These are phyloP conservation scores for Epichloe amarillans DNA, from an alignment of 2,329 filamentous ascomycete species.

Conservation along the genomic window DNA sequence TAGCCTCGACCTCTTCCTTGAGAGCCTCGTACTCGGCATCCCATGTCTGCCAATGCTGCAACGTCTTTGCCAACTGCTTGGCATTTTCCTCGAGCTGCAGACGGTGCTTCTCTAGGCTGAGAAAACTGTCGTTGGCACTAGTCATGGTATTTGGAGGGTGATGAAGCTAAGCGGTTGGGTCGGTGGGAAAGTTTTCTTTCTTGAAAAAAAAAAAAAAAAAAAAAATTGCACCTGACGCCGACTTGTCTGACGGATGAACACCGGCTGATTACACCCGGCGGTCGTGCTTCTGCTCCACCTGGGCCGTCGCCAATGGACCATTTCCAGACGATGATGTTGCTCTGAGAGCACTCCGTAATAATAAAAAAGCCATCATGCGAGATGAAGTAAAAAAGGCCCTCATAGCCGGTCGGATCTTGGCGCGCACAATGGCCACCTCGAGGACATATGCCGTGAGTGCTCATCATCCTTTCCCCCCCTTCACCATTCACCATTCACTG, in stretches of 20 bases:
- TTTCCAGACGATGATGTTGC: no score
- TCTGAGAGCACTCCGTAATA: neutral
- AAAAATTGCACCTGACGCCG: neutral
- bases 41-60: constrained; percentile 82
- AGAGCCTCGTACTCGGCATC: constrained; percentile 85
- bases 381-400: neutral
- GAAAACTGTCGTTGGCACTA: constrained; percentile 36
- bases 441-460: constrained; percentile 23
- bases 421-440: constrained; percentile 17
- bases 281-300: no score
- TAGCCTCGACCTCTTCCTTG: constrained; percentile 61
- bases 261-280: constrained; percentile 11
- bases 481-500: neutral
- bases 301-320: no score
- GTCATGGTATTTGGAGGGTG: constrained; percentile 20
- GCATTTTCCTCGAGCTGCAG: constrained; percentile 64
- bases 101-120: constrained; percentile 62
- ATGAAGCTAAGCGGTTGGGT: neutral
- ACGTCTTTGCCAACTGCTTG: constrained; percentile 51
- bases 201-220: neutral
- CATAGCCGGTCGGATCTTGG: constrained; percentile 7
- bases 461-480: neutral
- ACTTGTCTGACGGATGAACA: constrained; percentile 10
- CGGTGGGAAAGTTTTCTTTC: neutral
- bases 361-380: neutral